A percentile compares a stretch with the other conserved stretches of the same genome.
phyloP scores from a whole-genome alignment of 2,329 filamentous ascomycete genomes.

The Cercospora zeina region DNA sequence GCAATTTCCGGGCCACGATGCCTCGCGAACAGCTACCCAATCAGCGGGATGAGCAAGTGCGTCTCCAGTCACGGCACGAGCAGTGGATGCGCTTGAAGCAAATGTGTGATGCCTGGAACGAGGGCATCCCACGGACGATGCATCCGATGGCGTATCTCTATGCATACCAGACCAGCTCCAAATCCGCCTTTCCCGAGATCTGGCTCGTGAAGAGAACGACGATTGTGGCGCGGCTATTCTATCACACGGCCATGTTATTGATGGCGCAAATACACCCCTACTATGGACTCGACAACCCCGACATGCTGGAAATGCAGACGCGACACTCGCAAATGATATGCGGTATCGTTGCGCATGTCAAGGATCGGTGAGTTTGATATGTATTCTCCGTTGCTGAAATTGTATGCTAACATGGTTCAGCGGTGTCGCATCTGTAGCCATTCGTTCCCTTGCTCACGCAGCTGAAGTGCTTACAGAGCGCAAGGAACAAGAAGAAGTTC shows the following conservation, averaged over 20 bases:
- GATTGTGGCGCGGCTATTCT: constrained; percentile 80
- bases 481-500: constrained; percentile 76
- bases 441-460: constrained; percentile 76
- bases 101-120: constrained; percentile 82
- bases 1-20: constrained; percentile 76
- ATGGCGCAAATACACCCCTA: constrained; percentile 77
- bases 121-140: constrained; percentile 79
- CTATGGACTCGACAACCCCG: constrained; percentile 57
- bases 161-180: constrained; percentile 64
- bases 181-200: constrained; percentile 80
- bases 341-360: constrained; percentile 82
- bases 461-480: constrained; percentile 68
- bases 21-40: constrained; percentile 56
- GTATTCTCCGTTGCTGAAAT: neutral
- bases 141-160: constrained; percentile 77
- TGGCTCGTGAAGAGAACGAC: constrained; percentile 84
- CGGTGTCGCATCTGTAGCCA: constrained; percentile 74
- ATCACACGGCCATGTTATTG: constrained; percentile 81
- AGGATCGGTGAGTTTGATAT: constrained; percentile 60
- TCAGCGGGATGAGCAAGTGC: constrained; percentile 63
- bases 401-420: constrained; percentile 39
- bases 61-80: constrained; percentile 63
- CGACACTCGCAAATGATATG: constrained; percentile 82
- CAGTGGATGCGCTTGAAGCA: constrained; percentile 79
- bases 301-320: constrained; percentile 69